Evolutionary conservation across 352 stramenopile species (phyloP), one percentile per base, ranked within the genome.

Genomic region (Pythium utonaiense): DNA sequence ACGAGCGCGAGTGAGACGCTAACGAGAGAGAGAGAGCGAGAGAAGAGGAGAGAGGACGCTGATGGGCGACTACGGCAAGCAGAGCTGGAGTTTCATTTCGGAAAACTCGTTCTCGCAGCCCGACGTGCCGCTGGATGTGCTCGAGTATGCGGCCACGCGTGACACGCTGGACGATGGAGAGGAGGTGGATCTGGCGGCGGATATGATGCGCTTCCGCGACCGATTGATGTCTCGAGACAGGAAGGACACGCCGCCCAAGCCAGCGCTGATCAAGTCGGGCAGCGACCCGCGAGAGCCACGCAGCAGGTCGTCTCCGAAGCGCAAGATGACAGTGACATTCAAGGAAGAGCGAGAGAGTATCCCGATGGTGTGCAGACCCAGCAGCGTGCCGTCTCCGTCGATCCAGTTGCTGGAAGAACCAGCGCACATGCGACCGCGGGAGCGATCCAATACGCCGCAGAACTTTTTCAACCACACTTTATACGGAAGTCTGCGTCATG

Each of bases 71-170:
- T 58, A 58, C 57, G 62, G 63, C 44, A 86, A 89, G 59, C 83
- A 86, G 64, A 88, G 77, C 74, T 91, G 80, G 71, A 87, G 77
- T 66, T 91, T 91, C 65, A 91, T 91, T 68, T 91, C 81, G 40
- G 81, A 91, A 67, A 79, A 86, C 24, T 91, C 81, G 51, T 91
- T 91, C 64, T 74, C 67, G 17, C 66, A 53, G n/a, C 65, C 57
- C 22, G 60, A 78, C 36, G 49, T 77, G 30, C 73, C 67, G 41
- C 53, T 77, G 25, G 60, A 76, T 21, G 50, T 67, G 40, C 74
- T 86, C 34, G 75, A 80, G 45, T 85, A 76, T 72, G 70, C 74
- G n/a, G 64, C 62, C n/a, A 33, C 62, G 42, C 62, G 57, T 36
- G 64, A 77, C 52, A 64, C 61, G 27, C 33, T 63, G 7, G 70